phyloP scores from a whole-genome alignment of 2,329 filamentous ascomycete genomes.

The Akanthomyces dipterigenus region DNA sequence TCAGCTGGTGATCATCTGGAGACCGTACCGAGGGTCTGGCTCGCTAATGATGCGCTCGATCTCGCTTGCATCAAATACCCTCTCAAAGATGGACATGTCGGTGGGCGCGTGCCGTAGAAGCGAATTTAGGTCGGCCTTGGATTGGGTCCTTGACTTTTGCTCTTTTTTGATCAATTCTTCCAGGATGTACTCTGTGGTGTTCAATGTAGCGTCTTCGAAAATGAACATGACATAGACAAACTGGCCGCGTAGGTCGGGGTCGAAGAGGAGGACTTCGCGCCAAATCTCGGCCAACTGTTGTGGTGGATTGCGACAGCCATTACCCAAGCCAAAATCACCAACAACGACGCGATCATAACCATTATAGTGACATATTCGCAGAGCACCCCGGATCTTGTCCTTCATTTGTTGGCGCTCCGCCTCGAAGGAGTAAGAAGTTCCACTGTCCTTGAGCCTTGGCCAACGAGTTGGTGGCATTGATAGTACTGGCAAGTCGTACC shows the following conservation, averaged over 20 bases:
- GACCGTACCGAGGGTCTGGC: slow-evolving; percentile 48
- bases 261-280: slow-evolving; percentile 57
- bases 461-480: slow-evolving; percentile 66
- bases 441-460: slow-evolving; percentile 63
- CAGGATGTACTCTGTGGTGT: slow-evolving; percentile 45
- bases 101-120: slow-evolving; percentile 24
- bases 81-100: slow-evolving; percentile 48
- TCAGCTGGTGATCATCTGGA: slow-evolving; percentile 44
- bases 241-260: slow-evolving; percentile 54
- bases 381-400: slow-evolving; percentile 64
- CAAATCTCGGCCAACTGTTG: slow-evolving; percentile 59
- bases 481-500: slow-evolving; percentile 60
- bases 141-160: slow-evolving; percentile 28
- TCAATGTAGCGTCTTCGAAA: slow-evolving; percentile 52
- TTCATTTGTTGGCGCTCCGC: slow-evolving; percentile 65
- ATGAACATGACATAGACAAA: slow-evolving; percentile 58
- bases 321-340: slow-evolving; percentile 59
- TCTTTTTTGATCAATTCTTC: slow-evolving; percentile 50
- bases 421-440: slow-evolving; percentile 64
- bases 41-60: slow-evolving; percentile 43
- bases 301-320: slow-evolving; percentile 57
- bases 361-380: slow-evolving; percentile 61
- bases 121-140: slow-evolving; percentile 15
- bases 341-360: slow-evolving; percentile 52
- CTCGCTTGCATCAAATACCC: slow-evolving; percentile 44